A percentile compares a stretch with the other conserved stretches of the same genome.
These are phyloP conservation scores for Arthrobotrys entomopaga DNA, from an alignment of 2,329 filamentous ascomycete species.

Conservation along the genomic window DNA sequence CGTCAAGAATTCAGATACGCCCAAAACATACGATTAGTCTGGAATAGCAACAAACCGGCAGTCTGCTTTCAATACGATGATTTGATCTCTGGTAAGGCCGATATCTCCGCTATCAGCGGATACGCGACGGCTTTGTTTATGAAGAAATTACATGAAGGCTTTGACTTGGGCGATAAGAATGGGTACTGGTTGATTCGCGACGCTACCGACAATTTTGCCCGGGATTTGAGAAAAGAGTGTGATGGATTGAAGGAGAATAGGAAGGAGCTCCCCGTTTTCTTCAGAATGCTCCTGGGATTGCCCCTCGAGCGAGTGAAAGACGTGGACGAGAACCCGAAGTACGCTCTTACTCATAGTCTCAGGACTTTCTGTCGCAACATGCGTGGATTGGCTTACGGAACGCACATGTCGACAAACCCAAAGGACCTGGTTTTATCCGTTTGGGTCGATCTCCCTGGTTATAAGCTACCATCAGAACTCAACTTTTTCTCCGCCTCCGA, in stretches of 20 bases:
- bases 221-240: constrained; percentile 44
- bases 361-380: constrained; percentile 48
- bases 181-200: constrained; percentile 47
- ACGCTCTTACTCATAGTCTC: constrained; percentile 48
- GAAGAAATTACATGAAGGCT: constrained; percentile 51
- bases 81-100: constrained; percentile 47
- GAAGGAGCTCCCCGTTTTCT: constrained; percentile 48
- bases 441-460: constrained; percentile 47
- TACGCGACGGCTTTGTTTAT: constrained; percentile 52
- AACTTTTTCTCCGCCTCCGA: constrained; percentile 34
- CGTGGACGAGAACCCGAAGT: constrained; percentile 42
- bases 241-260: constrained; percentile 38
- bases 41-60: constrained; percentile 44
- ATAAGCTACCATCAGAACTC: constrained; percentile 43
- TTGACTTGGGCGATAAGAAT: constrained; percentile 44
- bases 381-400: constrained; percentile 49
- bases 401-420: constrained; percentile 38
- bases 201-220: constrained; percentile 47
- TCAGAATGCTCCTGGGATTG: constrained; percentile 39
- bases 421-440: constrained; percentile 47
- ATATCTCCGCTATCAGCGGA: constrained; percentile 47
- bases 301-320: constrained; percentile 44
- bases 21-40: constrained; percentile 41
- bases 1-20: constrained; percentile 52
- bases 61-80: constrained; percentile 49